Percentiles rank a stretch among this genome's conserved stretches.
These are phyloP conservation scores for Zygotorulaspora chibaensis DNA, from an alignment of 805 yeast genomes.

Conservation along the genomic window DNA sequence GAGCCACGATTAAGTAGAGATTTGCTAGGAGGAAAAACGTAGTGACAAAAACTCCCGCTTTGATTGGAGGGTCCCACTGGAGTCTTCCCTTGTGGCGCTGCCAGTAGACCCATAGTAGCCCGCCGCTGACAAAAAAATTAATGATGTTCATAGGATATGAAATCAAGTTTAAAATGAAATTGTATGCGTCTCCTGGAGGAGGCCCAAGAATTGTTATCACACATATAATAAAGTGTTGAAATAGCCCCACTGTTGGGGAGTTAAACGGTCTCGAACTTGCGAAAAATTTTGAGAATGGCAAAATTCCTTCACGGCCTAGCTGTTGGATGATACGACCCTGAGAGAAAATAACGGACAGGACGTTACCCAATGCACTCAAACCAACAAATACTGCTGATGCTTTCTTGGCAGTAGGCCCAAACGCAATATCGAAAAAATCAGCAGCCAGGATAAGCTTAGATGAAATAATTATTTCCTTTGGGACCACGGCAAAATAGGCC, in stretches of 20 bases:
- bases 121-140: constrained; percentile 60
- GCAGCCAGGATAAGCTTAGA: constrained; percentile 76
- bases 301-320: constrained; percentile 74
- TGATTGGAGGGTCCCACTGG: constrained; percentile 69
- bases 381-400: constrained; percentile 81
- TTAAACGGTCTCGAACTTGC: constrained; percentile 69
- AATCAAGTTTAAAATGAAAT: constrained; percentile 71
- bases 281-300: constrained; percentile 69
- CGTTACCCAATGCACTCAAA: constrained; percentile 76
- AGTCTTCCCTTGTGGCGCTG: constrained; percentile 46
- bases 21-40: constrained; percentile 62
- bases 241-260: constrained; percentile 67
- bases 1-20: constrained; percentile 66
- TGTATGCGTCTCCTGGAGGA: constrained; percentile 85
- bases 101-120: constrained; percentile 51
- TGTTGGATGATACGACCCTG: constrained; percentile 80
- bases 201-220: constrained; percentile 70
- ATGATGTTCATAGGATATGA: constrained; percentile 79
- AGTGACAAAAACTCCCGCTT: constrained; percentile 59
- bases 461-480: constrained; percentile 51
- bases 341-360: constrained; percentile 71
- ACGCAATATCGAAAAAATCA: constrained; percentile 65
- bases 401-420: constrained; percentile 62
- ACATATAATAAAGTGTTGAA: constrained; percentile 75
- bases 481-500: constrained; percentile 80